Base-by-base conservation (phyloP, 2,329 filamentous ascomycete genomes). In the Leptosphaerulina australis region DNA sequence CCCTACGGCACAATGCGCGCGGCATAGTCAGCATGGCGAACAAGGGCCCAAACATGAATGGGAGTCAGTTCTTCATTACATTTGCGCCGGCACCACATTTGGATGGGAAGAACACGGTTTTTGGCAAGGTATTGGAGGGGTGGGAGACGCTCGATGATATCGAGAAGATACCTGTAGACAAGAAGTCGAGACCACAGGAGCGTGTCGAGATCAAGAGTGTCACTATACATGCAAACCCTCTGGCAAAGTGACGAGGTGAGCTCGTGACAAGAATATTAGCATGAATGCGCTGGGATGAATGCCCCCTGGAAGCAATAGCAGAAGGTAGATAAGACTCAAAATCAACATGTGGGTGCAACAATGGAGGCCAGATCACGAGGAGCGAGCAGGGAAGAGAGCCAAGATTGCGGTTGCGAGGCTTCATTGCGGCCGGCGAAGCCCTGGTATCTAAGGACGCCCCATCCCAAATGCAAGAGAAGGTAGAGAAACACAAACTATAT, bases 91-190 rank as follows among this genome's bases (percentile, higher is more conserved):
- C 90, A 20, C 83, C 88, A 28, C 90, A 94, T 74, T 77, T 95
- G 31, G 90, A 94, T 70, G 90, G 89, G 4, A 83, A 90, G 69
- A 94, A 94, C 68, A 92, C 90, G 0, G 86, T 93, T 2, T 93
- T 95, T 74, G 90, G 89, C 9, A 86, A 87, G 70, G 78, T 93
- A 25, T 68, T 87, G 30, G 77, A 79, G 52, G 78, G 77, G 29
- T 79, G 79, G 67, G 82, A 78, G 26, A 88, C 87, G 4, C 73
- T 94, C 61, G 83, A 85, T 46, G 85, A 83, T 70, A 80, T 94
- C 65, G 90, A 94, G 77, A 80, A 75, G 17, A 72, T 90, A 15
- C 82, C 85, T 56, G 83, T 92, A 37, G 90, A 94, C 72, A 88
- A 86, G 77, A 94, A 93, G 80, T 86, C 81, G 62, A 77, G 89